A percentile compares a stretch with the other conserved stretches of the same genome.
Conservation (phyloP, 345 rosid species). For the Brassica carinata region DNA sequence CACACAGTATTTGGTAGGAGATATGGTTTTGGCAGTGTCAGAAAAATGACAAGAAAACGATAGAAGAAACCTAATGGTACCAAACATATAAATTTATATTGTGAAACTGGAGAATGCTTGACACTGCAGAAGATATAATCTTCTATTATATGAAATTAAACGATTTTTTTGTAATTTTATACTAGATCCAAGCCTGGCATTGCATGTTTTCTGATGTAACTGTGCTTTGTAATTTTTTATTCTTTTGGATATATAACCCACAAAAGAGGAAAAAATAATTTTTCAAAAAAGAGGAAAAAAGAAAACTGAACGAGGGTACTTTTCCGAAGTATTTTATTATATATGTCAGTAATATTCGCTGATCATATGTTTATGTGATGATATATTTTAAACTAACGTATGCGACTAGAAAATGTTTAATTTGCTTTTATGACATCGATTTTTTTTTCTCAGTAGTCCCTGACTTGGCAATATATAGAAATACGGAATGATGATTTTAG, state of each 20-base stretch:
- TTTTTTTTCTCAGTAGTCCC: not conserved
- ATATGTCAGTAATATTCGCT: conserved; percentile 9
- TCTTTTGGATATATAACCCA: not conserved
- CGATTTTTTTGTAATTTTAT: not conserved
- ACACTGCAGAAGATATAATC: not conserved
- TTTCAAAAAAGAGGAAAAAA: no score
- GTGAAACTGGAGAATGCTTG: not conserved
- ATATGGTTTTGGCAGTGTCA: not conserved
- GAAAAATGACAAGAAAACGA: not conserved
- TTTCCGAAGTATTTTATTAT: not conserved
- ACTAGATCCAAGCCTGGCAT: conserved; percentile 1
- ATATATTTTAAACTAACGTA: not conserved
- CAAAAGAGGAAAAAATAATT: no score
- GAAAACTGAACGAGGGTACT: no score
- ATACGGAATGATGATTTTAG: not conserved
- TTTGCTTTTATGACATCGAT: not conserved
- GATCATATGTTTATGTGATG: not conserved
- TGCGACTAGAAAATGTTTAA: not conserved
- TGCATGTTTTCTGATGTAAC: conserved; percentile 11
- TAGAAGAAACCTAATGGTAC: not conserved
- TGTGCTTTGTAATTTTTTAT: not conserved
- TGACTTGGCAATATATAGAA: not conserved
- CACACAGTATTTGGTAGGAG: not conserved
- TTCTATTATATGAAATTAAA: not conserved
- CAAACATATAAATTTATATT: not conserved